Conservation (phyloP, 768 basidiomycete genomes). For the Lentinula boryana region DNA sequence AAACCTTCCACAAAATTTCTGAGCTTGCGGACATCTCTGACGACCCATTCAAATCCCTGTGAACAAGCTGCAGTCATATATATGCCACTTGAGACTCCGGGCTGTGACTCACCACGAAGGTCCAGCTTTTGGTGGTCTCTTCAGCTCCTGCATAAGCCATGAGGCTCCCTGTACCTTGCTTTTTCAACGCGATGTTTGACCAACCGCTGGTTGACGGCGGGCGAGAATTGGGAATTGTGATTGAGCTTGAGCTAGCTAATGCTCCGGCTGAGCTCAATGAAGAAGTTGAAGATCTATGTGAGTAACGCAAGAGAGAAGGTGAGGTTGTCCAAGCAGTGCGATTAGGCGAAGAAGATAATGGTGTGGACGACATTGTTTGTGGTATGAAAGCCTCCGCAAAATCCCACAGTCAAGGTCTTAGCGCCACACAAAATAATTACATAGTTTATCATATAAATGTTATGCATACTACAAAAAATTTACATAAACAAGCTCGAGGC, state of each 20-base stretch:
- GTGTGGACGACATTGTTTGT: neutral
- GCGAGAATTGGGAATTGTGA: slow-evolving; percentile 16
- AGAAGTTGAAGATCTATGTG: slow-evolving; percentile 17
- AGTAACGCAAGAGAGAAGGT: slow-evolving; percentile 20
- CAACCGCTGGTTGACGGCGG: slow-evolving; percentile 13
- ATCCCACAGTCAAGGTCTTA: neutral
- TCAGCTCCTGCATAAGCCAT: slow-evolving; percentile 23
- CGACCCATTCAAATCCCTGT: slow-evolving; percentile 71
- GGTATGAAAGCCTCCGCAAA: neutral
- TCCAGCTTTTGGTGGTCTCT: slow-evolving; percentile 56
- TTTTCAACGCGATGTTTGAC: slow-evolving; percentile 14
- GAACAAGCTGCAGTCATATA: neutral
- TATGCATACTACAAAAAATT: neutral
- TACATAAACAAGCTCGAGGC: neutral
- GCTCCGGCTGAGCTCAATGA: slow-evolving; percentile 15
- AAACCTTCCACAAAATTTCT: slow-evolving; percentile 51
- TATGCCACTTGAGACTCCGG: neutral
- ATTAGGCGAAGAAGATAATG: slow-evolving; percentile 38
- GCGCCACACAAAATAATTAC: neutral
- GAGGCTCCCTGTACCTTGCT: slow-evolving; percentile 16
- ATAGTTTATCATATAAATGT: neutral
- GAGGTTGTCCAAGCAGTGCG: slow-evolving; percentile 49
- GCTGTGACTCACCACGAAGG: slow-evolving; percentile 44
- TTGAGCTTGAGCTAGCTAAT: neutral
- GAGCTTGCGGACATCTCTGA: slow-evolving; percentile 52